Percentiles rank a stretch among this genome's conserved stretches.
These are phyloP conservation scores for Geotrichum bryndzae DNA, from an alignment of 1,139 yeast genomes.

Conservation along the genomic window DNA sequence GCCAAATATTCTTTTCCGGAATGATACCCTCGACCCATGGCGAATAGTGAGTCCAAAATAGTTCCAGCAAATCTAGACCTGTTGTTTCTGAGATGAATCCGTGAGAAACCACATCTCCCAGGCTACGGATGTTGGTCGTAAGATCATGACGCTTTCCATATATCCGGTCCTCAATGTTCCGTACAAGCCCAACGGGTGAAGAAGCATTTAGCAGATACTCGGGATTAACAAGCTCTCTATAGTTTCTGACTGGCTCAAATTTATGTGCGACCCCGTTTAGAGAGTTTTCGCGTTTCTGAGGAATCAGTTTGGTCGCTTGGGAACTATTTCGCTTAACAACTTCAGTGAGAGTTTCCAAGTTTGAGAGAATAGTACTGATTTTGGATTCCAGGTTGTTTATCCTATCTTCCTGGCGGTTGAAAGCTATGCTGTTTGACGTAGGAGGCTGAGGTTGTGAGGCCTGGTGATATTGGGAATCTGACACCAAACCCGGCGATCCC, in stretches of 20 bases:
- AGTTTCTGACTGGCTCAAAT: slow-evolving; percentile 2
- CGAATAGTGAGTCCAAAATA: slow-evolving; percentile 16
- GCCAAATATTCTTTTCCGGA: slow-evolving; percentile 10
- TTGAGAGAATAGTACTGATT: slow-evolving; percentile 6
- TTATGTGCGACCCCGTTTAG: background rate
- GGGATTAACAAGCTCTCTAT: slow-evolving; percentile 13
- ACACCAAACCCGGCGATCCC: background rate
- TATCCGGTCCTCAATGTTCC: slow-evolving; percentile 12
- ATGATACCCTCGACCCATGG: slow-evolving; percentile 15
- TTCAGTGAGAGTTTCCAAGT: slow-evolving; percentile 7
- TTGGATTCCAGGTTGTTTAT: slow-evolving; percentile 5
- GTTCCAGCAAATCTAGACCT: slow-evolving; percentile 8
- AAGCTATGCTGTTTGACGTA: background rate
- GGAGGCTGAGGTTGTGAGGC: background rate
- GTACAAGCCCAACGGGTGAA: slow-evolving; percentile 14
- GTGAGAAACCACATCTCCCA: slow-evolving; percentile 16
- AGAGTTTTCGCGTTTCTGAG: slow-evolving; percentile 4
- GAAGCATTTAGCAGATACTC: slow-evolving; percentile 12
- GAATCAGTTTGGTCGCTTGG: background rate
- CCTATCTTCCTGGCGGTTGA: background rate
- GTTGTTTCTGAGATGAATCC: slow-evolving; percentile 12
- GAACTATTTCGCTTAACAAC: background rate
- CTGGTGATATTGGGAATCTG: background rate
- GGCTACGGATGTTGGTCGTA: slow-evolving; percentile 4
- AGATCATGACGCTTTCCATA: slow-evolving; percentile 14